A percentile compares a stretch with the other conserved stretches of the same genome.
phyloP scores from a whole-genome alignment of 225 moss, liverwort and hornwort species.

The Pseudoscleropodium purum region DNA sequence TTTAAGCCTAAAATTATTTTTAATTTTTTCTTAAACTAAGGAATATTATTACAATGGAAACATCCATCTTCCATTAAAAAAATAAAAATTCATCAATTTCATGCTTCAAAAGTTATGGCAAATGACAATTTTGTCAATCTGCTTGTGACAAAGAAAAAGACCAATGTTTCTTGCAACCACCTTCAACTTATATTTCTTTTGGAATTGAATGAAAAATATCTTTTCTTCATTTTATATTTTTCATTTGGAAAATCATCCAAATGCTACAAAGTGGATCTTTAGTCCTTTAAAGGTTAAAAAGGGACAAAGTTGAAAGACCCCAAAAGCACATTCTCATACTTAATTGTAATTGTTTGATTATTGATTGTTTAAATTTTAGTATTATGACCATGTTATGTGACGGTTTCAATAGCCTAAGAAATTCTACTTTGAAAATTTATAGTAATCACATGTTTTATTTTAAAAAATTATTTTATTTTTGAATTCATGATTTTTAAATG shows the following conservation, averaged over 20 bases:
- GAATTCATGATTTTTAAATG: neutral
- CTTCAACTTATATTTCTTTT: neutral
- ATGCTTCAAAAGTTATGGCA: neutral
- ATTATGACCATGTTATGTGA: neutral
- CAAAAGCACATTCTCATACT: neutral
- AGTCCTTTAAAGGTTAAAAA: neutral
- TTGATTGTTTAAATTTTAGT: neutral
- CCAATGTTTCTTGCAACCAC: neutral
- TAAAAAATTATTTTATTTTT: too few relatives aligned
- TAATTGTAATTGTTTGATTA: accelerated
- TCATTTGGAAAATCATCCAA: neutral
- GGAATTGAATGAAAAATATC: accelerated
- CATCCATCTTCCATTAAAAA: neutral
- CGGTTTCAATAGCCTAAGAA: accelerated
- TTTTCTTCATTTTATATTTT: neutral
- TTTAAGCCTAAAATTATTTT: too few relatives aligned
- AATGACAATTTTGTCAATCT: neutral
- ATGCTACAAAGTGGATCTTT: neutral
- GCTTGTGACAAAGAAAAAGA: accelerated
- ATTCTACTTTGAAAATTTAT: neutral
- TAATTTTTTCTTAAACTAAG: too few relatives aligned
- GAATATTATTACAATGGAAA: too few relatives aligned
- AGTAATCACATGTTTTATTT: neutral
- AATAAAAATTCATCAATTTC: neutral
- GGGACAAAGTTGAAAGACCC: too few relatives aligned